Evolutionary conservation across 1,139 yeast species (phyloP).

Genomic region (Taphrina deformans): DNA sequence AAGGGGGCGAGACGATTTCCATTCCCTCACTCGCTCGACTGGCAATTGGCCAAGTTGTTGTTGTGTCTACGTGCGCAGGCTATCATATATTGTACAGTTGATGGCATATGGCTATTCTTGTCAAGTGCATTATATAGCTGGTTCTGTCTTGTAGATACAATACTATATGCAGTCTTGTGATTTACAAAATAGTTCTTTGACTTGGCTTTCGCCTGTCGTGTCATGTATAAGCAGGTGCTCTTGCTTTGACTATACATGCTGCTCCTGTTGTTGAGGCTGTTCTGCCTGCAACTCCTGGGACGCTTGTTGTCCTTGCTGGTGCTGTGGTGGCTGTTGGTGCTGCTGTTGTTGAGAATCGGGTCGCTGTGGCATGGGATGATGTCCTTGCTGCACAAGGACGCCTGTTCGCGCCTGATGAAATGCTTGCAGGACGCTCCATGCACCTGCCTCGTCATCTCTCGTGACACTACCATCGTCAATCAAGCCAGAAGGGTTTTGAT

Average conservation of each 20-base stretch:
- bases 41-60: no score
- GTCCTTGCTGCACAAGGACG: slow-evolving; percentile 15
- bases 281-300: background rate
- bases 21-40: no score
- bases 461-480: slow-evolving; percentile 19
- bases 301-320: background rate
- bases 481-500: background rate
- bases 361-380: slow-evolving; percentile 10
- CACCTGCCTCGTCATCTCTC: slow-evolving; percentile 23
- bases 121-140: background rate
- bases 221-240: background rate
- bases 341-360: background rate
- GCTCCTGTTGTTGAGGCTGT: background rate
- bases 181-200: background rate
- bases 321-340: slow-evolving; percentile 3
- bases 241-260: background rate
- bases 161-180: no score
- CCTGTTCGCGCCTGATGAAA: slow-evolving; percentile 22
- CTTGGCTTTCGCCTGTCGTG: background rate
- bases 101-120: no score
- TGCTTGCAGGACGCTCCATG: slow-evolving; percentile 21
- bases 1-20: no score
- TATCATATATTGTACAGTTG: no score
- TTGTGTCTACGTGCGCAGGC: no score
- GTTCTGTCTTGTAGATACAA: no score